Base-by-base conservation (phyloP, 2,329 filamentous ascomycete genomes). In the Fusarium avenaceum region DNA sequence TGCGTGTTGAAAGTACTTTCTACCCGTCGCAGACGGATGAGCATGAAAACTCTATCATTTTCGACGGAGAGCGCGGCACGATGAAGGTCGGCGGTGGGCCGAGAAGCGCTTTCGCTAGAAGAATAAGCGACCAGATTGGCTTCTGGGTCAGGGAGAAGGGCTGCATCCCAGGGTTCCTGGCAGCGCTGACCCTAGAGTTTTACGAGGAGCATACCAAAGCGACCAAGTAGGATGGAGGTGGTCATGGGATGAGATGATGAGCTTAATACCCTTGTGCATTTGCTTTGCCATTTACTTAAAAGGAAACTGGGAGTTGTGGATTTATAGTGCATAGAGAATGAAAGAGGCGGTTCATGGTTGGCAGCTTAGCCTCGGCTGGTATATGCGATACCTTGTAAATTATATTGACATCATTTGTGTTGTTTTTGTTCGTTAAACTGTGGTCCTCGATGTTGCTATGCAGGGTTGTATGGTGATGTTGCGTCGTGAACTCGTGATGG, bases 21-120 rank as follows among this genome's bases (percentile, higher is more conserved):
- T 92, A 92, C 76, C 91, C 94, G 0, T 90, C 87, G 3, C 79
- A 64, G 80, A 88, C 77, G 76, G 88, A 92, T 56, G 89, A 92
- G 75, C 88, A 93, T 76, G 89, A 91, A 77, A 90, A 90, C 71
- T 89, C 86, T 58, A 90, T 91, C 63, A 89, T 97, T 0, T 97
- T 97, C 77, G 94, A 97, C 79, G 94, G 94, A 51, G 94, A 97
- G 81, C 90, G 92, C 59, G 96, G 95, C 9, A 97, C 94, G 1
- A 99, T 99, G 96, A 99, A 99, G 85, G 92, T 99, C 58, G 92
- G 91, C 33, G 96, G 96, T 2, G 96, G 96, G 0, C 92, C 94
- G 2, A 87, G 92, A 75, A 96, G 93, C 76, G 85, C 89, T 14
- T 99, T 99, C 79, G 96, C 94, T 2, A 82, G 87, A 56, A 90